Evolutionary conservation across 345 rosid species (phyloP), one percentile per base, ranked within the genome.

Genomic region (Dipteronia sinensis): DNA sequence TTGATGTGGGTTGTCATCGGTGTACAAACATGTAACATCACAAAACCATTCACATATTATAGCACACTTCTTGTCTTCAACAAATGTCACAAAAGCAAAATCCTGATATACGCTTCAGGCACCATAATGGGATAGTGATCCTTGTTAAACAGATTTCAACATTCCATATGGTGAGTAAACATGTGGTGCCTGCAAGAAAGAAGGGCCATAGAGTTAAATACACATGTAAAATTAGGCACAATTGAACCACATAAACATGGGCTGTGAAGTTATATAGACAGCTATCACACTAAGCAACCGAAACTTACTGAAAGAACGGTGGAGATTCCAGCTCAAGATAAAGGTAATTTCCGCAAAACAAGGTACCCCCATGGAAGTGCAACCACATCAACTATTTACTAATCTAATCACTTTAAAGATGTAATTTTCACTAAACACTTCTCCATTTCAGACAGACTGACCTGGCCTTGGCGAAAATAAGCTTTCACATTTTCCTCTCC

Each of bases 401-500:
- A 53, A 53, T 53, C 58, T 53, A 53, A 53, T 49, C 55, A 49
- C 17, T 34, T 34, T 34, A 34, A 34, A 34, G 38, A 11, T 7
- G 34, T 64, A 15, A 13, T 64, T 64, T 27, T 64, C n/a, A 29
- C 19, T 6, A 27, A 49, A 53, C 58, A 53, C n/a, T 53, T 53
- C n/a, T 53, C n/a, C 58, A 15, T 53, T 15, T 19, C n/a, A 4
- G 58, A 76, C 42, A 69, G 34, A 59, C 88, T 78, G 82, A 92
- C 99, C 97, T 96, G 98, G 74, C 99, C 99, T 82, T 89, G 98
- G 38, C 98, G 97, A 84, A 92, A 96, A 78, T 91, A 86, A 80
- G 99, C 99, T 88, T 96, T 92, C 64, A 84, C 97, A 83, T 89
- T 92, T 85, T 90, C 84, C 38, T 93, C 94, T 74, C 89, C 94